Evolutionary conservation across 2,329 filamentous ascomycete genomes (phyloP).

Genomic region (Aureobasidium sp.): DNA sequence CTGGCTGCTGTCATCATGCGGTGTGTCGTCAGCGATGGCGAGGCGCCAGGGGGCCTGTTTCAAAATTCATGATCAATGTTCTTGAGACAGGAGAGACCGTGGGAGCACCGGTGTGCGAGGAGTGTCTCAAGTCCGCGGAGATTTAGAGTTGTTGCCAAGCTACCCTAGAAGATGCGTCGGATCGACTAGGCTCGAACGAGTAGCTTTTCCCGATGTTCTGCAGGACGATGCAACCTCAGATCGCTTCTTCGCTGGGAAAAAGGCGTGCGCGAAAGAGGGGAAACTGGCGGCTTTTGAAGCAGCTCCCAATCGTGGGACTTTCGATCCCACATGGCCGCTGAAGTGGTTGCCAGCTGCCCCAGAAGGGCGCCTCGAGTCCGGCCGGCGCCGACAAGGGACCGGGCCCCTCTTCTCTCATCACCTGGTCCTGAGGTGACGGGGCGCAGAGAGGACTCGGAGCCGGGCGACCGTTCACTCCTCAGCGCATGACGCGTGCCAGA

Average conservation of each 20-base stretch:
- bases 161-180: constrained; percentile 1
- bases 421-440: neutral
- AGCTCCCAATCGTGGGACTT: neutral
- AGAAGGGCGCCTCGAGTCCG: neutral
- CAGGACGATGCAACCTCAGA: constrained; percentile 7
- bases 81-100: neutral
- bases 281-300: constrained; percentile 1
- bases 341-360: neutral
- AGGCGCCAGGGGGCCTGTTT: neutral
- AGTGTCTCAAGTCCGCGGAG: constrained; percentile 11
- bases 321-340: neutral
- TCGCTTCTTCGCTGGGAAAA: neutral
- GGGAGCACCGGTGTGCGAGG: neutral
- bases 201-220: constrained; percentile 8
- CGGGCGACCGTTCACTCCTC: constrained; percentile 6
- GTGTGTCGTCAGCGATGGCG: neutral
- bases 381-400: constrained; percentile 8
- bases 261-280: neutral
- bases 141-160: constrained; percentile 14
- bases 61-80: neutral
- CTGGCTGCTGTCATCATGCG: neutral
- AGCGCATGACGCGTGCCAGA: constrained; percentile 11
- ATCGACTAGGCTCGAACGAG: neutral
- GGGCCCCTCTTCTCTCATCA: neutral
- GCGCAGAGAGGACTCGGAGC: constrained; percentile 14